phyloP scores from a whole-genome alignment of 352 stramenopile species.

The Plasmopara viticola region DNA sequence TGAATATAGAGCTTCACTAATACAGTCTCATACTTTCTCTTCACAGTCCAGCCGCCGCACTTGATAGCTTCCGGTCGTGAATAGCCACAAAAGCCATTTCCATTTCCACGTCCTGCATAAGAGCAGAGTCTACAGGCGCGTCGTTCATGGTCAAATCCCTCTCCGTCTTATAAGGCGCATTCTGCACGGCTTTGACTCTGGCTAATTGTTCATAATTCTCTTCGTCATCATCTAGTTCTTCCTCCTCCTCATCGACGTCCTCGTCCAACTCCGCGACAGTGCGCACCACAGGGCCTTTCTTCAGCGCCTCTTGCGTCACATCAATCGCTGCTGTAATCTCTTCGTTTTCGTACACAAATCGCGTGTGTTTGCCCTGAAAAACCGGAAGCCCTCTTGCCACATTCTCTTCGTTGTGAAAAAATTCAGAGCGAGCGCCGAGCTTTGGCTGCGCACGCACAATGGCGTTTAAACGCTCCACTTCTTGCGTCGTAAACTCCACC shows the following conservation, averaged over 20 bases:
- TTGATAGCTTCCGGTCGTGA: slow-evolving; percentile 31
- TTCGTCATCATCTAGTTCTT: slow-evolving; percentile 34
- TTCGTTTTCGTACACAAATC: slow-evolving; percentile 73
- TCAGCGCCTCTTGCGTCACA: slow-evolving; percentile 49
- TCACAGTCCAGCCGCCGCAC: not conserved
- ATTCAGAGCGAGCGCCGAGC: slow-evolving; percentile 46
- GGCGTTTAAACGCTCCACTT: slow-evolving; percentile 59
- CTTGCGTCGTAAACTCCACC: slow-evolving; percentile 57
- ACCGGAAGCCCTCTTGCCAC: slow-evolving; percentile 51
- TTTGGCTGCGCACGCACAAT: slow-evolving; percentile 43
- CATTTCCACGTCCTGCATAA: slow-evolving; percentile 70
- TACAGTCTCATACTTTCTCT: not conserved
- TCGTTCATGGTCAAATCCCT: slow-evolving; percentile 30
- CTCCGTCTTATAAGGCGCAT: slow-evolving; percentile 33
- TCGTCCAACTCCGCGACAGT: slow-evolving; percentile 54
- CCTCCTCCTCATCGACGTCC: slow-evolving; percentile 32
- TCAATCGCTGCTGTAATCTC: slow-evolving; percentile 61
- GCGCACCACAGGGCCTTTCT: slow-evolving; percentile 43
- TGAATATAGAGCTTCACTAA: not conserved
- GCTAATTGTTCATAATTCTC: slow-evolving; percentile 28
- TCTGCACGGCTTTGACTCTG: no score
- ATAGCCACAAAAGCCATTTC: slow-evolving; percentile 57
- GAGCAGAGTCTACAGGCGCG: slow-evolving; percentile 22
- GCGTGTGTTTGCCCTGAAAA: slow-evolving; percentile 75
- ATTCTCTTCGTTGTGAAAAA: slow-evolving; percentile 62